These are phyloP conservation scores for Spizellomyces punctatus DNA, from an alignment of 192 early-diverging fungal species.

Conservation along the genomic window DNA sequence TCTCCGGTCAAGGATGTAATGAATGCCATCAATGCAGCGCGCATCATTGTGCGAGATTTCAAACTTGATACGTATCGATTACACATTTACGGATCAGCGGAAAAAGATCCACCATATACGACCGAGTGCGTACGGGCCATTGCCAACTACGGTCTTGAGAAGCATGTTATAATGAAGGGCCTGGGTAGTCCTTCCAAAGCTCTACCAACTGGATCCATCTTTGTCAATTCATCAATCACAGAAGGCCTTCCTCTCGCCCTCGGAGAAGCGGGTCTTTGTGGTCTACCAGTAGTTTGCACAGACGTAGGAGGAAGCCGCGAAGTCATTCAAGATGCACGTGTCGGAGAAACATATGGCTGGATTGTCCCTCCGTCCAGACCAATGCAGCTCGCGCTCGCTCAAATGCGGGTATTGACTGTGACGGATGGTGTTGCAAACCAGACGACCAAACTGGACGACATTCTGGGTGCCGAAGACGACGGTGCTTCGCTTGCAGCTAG, in stretches of 20 bases:
- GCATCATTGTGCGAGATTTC: slow-evolving; percentile 51
- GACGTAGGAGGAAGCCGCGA: slow-evolving; percentile 42
- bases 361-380: slow-evolving; percentile 46
- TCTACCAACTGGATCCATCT: slow-evolving; percentile 47
- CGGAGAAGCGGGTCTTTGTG: slow-evolving; percentile 42
- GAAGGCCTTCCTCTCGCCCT: slow-evolving; percentile 41
- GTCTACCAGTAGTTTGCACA: slow-evolving; percentile 41
- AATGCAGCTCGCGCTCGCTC: slow-evolving; percentile 43
- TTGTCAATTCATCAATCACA: slow-evolving; percentile 53
- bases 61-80: slow-evolving; percentile 37
- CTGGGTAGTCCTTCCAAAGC: slow-evolving; percentile 43
- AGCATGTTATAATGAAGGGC: slow-evolving; percentile 44
- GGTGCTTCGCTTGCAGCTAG: slow-evolving; percentile 30
- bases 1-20: slow-evolving; percentile 49
- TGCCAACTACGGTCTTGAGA: slow-evolving; percentile 32
- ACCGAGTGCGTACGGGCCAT: slow-evolving; percentile 37
- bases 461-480: slow-evolving; percentile 18
- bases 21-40: slow-evolving; percentile 48
- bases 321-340: slow-evolving; percentile 29
- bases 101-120: slow-evolving; percentile 50
- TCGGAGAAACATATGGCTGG: slow-evolving; percentile 34
- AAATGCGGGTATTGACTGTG: slow-evolving; percentile 43
- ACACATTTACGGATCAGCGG: slow-evolving; percentile 48
- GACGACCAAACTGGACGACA: slow-evolving; percentile 26
- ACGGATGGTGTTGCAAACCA: slow-evolving; percentile 38